Conservation (phyloP, 352 stramenopile species). For the Phytophthora cryptogea region DNA sequence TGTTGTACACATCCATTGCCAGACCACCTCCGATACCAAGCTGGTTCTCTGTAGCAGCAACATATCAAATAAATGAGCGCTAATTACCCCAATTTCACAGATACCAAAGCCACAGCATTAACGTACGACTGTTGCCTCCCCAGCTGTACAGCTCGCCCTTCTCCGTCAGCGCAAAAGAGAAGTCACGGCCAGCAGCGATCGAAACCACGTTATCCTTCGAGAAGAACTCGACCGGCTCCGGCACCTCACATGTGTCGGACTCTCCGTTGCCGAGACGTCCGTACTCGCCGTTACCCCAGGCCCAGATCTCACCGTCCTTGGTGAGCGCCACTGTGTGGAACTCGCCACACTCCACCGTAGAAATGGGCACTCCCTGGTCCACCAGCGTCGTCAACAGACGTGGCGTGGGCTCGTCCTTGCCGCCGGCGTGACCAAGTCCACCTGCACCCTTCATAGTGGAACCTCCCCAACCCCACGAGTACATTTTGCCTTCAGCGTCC, state of each 20-base stretch:
- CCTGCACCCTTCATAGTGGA: slow-evolving; percentile 83
- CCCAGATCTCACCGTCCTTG: slow-evolving; percentile 90
- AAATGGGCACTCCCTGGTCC: slow-evolving; percentile 81
- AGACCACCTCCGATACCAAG: slow-evolving; percentile 88
- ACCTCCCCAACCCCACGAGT: slow-evolving; percentile 91
- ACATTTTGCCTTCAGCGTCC: slow-evolving; percentile 86
- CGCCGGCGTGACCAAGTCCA: slow-evolving; percentile 73
- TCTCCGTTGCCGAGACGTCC: slow-evolving; percentile 91
- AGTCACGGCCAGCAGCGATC: slow-evolving; percentile 88
- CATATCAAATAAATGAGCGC: slow-evolving; percentile 14
- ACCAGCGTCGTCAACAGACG: slow-evolving; percentile 72
- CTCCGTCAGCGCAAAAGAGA: slow-evolving; percentile 87
- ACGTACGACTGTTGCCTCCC: slow-evolving; percentile 92
- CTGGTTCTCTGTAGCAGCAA: slow-evolving; percentile 72
- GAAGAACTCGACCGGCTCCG: slow-evolving; percentile 87
- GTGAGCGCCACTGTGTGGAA: slow-evolving; percentile 91
- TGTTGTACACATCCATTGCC: slow-evolving; percentile 94
- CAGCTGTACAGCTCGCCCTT: slow-evolving; percentile 89
- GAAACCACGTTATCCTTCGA: slow-evolving; percentile 64
- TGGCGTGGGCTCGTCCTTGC: slow-evolving; percentile 74
- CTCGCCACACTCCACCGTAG: slow-evolving; percentile 77
- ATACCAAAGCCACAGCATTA: neutral
- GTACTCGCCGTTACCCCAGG: slow-evolving; percentile 93
- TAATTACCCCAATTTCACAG: neutral
- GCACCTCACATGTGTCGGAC: slow-evolving; percentile 77